Conservation (phyloP, 306 rosid genomes). For the Abrus pulchellus region DNA sequence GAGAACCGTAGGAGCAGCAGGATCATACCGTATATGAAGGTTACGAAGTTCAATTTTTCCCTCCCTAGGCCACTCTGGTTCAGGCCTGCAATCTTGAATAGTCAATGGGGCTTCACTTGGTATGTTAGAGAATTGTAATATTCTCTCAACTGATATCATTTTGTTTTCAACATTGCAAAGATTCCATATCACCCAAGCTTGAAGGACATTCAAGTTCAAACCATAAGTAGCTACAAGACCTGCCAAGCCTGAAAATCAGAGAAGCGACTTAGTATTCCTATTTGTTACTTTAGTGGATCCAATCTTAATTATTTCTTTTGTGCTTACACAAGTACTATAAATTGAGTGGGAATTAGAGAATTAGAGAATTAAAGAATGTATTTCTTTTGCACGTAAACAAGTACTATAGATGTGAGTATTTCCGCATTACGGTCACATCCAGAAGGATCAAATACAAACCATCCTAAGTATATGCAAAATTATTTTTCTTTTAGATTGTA, state of each 20-base stretch:
- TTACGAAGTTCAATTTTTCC: conserved; percentile 71
- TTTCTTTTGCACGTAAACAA: not conserved
- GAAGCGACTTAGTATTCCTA: conserved; percentile 22
- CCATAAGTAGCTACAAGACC: conserved; percentile 88
- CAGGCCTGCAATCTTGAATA: conserved; percentile 66
- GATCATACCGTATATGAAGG: conserved; percentile 72
- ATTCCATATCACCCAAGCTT: conserved; percentile 94
- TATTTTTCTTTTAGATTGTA: not conserved
- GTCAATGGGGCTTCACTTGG: conserved; percentile 79
- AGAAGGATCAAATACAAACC: conserved; percentile 5
- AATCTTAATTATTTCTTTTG: conserved; percentile 9
- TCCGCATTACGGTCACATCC: not conserved
- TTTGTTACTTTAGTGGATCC: not conserved
- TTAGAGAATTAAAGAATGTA: too few relatives aligned
- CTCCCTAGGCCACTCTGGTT: conserved; percentile 75
- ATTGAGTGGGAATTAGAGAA: not conserved
- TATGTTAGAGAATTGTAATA: conserved; percentile 73
- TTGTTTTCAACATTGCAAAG: conserved; percentile 92
- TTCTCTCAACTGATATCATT: conserved; percentile 91
- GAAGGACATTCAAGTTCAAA: conserved; percentile 79
- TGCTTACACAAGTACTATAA: not conserved
- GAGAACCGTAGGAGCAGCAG: conserved; percentile 75
- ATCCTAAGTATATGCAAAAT: not conserved
- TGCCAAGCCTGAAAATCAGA: conserved; percentile 73
- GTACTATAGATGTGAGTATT: not conserved